Evolutionary conservation across 257 asterid genomes (phyloP).

Genomic region (Salvia miltiorrhiza): DNA sequence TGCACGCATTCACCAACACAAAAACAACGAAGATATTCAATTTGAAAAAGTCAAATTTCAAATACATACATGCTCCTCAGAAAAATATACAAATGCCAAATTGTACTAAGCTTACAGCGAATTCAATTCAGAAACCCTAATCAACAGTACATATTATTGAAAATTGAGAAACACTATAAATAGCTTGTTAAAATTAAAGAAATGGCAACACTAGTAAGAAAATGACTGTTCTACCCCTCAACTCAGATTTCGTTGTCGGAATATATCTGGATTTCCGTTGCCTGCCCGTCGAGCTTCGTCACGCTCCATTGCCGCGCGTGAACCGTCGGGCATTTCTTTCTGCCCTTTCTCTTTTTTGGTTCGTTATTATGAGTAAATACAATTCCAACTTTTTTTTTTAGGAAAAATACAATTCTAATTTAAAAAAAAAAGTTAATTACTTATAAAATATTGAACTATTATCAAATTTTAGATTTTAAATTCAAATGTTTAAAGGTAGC

Average conservation of each 20-base stretch:
- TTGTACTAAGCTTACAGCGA: slow-evolving; percentile 11
- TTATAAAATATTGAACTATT: too few species aligned
- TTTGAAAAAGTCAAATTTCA: background rate
- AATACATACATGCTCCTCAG: background rate
- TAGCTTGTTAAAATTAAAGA: background rate
- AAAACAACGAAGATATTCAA: slow-evolving; percentile 14
- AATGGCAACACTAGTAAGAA: background rate
- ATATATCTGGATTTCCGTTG: slow-evolving; percentile 15
- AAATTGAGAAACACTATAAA: background rate
- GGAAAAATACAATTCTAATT: too few species aligned
- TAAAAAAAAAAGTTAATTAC: too few species aligned
- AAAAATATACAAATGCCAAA: background rate
- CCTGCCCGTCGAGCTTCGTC: slow-evolving; percentile 6
- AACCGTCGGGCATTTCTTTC: background rate
- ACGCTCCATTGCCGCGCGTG: slow-evolving; percentile 23
- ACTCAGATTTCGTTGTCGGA: slow-evolving; percentile 15
- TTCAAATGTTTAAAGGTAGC: too few species aligned
- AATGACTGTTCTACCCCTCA: slow-evolving; percentile 27
- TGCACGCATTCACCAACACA: slow-evolving; percentile 1
- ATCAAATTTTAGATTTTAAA: too few species aligned
- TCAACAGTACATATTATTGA: background rate
- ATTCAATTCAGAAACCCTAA: slow-evolving; percentile 25
- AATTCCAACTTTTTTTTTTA: background rate
- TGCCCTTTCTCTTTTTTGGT: background rate
- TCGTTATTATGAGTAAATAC: background rate